Evolutionary conservation across 345 rosid genomes (phyloP), one percentile per base, ranked within the genome.

Genomic region (Hevea brasiliensis): DNA sequence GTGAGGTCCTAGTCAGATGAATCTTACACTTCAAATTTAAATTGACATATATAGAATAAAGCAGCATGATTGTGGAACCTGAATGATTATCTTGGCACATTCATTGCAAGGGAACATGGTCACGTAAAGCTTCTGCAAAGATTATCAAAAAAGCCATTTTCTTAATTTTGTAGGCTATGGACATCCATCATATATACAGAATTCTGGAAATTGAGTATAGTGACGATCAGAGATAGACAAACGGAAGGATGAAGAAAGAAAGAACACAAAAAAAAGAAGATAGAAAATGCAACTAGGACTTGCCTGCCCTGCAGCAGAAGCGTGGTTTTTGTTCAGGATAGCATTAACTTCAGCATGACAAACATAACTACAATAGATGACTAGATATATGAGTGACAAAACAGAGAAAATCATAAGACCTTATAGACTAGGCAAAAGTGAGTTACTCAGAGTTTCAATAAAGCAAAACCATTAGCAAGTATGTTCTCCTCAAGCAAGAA

Each of bases 61-160:
- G 37, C 56, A 56, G 70, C 67, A 37, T 72, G 53, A 51, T 15
- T 51, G 54, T 53, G 83, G 54, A 79, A 93, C 98, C 95, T 94
- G 98, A 77, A 92, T 90, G 57, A 94, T 94, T 82, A 94, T 85
- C 88, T 92, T 94, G 13, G 98, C 98, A 81, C 98, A 94, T 81
- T 92, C 98, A 70, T 94, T 94, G 91, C 98, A 94, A 63, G 98
- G 98, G 83, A 89, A 94, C 98, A 94, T 92, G 61, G 98, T 94
- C 75, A 94, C 98, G 68, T 89, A 94, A 60, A 94, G 98, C 87
- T 82, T 89, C 98, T 94, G 93, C 84, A 84, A 78, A 84, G 21
- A 77, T 72, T 21, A 63, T 37, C 57, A 77, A 21, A 57, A 73
- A 41, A 53, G 37, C 48, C 27, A 61, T 4, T 55, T 20, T 47